Evolutionary conservation across 2,329 filamentous ascomycete genomes (phyloP).

Genomic region (Ceratocystis papillata): DNA sequence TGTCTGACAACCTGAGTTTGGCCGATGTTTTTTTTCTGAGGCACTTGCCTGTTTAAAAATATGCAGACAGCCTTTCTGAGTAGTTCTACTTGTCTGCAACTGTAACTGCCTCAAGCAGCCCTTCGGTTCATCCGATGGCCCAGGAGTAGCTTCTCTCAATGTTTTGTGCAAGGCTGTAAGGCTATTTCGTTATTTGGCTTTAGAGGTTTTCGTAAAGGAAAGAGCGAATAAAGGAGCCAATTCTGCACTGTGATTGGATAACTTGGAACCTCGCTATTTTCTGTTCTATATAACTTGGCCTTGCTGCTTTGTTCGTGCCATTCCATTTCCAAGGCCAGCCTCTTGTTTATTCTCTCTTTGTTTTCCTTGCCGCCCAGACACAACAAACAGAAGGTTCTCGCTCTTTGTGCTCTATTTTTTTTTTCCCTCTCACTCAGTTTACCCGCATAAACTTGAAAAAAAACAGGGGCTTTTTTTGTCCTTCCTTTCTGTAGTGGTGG

Average conservation of each 20-base stretch:
- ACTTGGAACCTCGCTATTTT: neutral
- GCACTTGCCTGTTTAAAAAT: conserved; percentile 4
- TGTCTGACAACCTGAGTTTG: conserved; percentile 1
- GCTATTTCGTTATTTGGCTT: neutral
- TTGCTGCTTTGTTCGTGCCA: neutral
- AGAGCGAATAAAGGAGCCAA: conserved; percentile 6
- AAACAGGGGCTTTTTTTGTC: neutral
- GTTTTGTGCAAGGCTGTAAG: neutral
- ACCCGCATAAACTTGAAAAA: neutral
- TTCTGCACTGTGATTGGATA: neutral
- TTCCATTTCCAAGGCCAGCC: conserved; percentile 7
- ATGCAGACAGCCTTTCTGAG: conserved; percentile 4
- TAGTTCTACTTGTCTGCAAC: neutral
- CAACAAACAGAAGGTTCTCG: neutral
- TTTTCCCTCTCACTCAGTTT: neutral
- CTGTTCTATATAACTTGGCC: too few species aligned
- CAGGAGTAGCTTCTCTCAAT: neutral
- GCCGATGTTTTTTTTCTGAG: neutral
- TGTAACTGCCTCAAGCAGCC: neutral
- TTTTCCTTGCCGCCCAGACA: conserved; percentile 8
- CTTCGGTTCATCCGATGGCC: neutral
- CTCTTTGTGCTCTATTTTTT: neutral
- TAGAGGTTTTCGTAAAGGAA: neutral
- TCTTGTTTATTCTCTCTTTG: neutral
- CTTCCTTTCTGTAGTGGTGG: neutral